Conservation (phyloP, 1,284 basidiomycete species). For the Puccinia polysora region DNA sequence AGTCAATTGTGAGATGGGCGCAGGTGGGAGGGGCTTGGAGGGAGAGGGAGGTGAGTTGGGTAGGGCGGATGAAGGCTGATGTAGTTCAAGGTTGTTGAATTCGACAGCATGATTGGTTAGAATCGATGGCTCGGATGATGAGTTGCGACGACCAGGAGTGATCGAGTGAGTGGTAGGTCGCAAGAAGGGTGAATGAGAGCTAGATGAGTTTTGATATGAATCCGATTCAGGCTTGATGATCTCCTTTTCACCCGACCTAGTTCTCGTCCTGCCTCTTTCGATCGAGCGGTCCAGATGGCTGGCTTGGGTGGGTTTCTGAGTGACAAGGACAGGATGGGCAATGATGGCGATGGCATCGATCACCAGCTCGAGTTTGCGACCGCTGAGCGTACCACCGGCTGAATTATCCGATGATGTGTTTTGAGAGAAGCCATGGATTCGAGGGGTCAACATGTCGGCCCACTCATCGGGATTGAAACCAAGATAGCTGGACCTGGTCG, state of each 20-base stretch:
- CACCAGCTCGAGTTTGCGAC: constrained; percentile 36
- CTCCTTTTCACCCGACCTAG: constrained; percentile 26
- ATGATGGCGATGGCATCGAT: constrained; percentile 42
- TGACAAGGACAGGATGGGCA: constrained; percentile 35
- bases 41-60: constrained; percentile 26
- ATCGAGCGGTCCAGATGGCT: constrained; percentile 27
- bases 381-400: neutral
- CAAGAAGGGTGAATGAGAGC: constrained; percentile 19
- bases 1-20: constrained; percentile 40
- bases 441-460: constrained; percentile 41
- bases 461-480: constrained; percentile 32
- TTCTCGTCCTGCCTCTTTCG: constrained; percentile 40
- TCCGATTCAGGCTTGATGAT: neutral
- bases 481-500: constrained; percentile 23
- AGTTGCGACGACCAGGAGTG: neutral
- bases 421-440: constrained; percentile 13
- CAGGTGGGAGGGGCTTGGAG: constrained; percentile 9
- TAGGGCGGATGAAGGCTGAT: neutral
- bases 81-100: constrained; percentile 3
- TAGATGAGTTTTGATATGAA: constrained; percentile 10
- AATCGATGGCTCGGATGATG: neutral
- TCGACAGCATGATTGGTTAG: neutral
- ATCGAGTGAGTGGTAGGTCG: neutral
- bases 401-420: constrained; percentile 8
- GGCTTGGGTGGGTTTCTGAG: constrained; percentile 9